phyloP scores from a whole-genome alignment of 257 asterid genomes.

The Cruciata laevipes region DNA sequence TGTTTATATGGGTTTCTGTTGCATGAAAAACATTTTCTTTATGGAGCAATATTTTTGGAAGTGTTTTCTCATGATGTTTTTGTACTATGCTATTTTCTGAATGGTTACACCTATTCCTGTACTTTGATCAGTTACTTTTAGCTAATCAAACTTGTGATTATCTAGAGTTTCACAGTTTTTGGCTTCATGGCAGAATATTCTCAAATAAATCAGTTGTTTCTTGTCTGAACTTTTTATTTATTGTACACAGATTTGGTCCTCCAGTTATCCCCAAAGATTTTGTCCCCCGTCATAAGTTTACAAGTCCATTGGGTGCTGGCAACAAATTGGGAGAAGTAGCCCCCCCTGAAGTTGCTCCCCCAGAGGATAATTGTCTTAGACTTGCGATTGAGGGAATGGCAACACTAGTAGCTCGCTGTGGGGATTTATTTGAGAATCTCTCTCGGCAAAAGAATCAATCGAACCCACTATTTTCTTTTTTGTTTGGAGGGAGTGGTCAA shows the following conservation, averaged over 20 bases:
- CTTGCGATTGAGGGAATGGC: conserved; percentile 94
- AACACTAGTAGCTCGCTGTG: conserved; percentile 87
- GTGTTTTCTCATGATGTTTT: background rate
- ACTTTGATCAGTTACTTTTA: background rate
- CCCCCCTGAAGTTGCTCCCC: conserved; percentile 72
- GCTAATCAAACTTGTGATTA: background rate
- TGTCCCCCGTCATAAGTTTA: conserved; percentile 69
- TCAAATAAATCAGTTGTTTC: background rate
- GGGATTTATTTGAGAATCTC: conserved; percentile 87
- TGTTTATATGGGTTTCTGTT: background rate
- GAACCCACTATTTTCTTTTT: conserved; percentile 73
- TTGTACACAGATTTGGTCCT: conserved; percentile 59
- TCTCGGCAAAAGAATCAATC: conserved; percentile 79
- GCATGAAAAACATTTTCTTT: background rate
- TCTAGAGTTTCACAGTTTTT: background rate
- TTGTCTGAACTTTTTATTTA: background rate
- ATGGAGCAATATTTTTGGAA: background rate
- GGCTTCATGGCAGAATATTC: background rate
- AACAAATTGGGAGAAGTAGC: conserved; percentile 35
- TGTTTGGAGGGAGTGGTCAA: conserved; percentile 73
- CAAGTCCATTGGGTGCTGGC: conserved; percentile 44
- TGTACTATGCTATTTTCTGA: background rate
- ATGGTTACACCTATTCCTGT: background rate
- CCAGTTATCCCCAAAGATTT: conserved; percentile 77
- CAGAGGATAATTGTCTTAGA: conserved; percentile 70